Conservation (phyloP, 2,329 filamentous ascomycete genomes). For the Scortechinia acanthostroma region DNA sequence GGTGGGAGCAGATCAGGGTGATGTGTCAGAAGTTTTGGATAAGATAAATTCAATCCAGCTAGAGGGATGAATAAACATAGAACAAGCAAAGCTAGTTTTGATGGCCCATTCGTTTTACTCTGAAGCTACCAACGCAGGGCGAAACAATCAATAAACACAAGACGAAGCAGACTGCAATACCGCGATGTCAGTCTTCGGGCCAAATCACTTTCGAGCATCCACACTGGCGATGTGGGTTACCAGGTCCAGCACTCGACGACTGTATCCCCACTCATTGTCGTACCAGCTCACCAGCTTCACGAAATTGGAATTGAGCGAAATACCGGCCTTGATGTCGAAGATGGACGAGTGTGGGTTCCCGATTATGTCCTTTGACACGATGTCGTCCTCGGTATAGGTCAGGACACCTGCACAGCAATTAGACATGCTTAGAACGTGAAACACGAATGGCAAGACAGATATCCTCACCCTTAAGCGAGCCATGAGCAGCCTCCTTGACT, state of each 20-base stretch:
- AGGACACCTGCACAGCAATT: constrained; percentile 64
- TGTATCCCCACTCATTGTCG: constrained; percentile 99
- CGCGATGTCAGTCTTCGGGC: too few relatives aligned
- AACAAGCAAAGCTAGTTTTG: too few relatives aligned
- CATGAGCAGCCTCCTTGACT: constrained; percentile 81
- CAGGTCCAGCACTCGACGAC: constrained; percentile 85
- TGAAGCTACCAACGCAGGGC: too few relatives aligned
- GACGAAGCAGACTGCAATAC: too few relatives aligned
- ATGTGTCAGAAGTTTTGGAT: too few relatives aligned
- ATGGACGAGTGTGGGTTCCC: constrained; percentile 91
- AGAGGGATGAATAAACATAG: too few relatives aligned
- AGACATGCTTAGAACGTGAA: background rate
- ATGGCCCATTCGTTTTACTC: too few relatives aligned
- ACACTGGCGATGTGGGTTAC: constrained; percentile 73
- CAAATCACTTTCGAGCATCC: constrained; percentile 53
- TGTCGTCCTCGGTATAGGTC: constrained; percentile 90
- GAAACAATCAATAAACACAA: too few relatives aligned
- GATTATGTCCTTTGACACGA: constrained; percentile 90
- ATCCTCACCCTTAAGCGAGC: constrained; percentile 73
- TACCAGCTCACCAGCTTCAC: constrained; percentile 98
- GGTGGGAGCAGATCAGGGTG: too few relatives aligned
- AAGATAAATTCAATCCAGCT: too few relatives aligned
- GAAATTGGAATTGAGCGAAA: constrained; percentile 96
- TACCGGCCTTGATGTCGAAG: constrained; percentile 98
- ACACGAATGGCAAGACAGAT: background rate